Evolutionary conservation across 2,329 filamentous ascomycete genomes (phyloP).

Genomic region (Davidsoniella eucalypti): DNA sequence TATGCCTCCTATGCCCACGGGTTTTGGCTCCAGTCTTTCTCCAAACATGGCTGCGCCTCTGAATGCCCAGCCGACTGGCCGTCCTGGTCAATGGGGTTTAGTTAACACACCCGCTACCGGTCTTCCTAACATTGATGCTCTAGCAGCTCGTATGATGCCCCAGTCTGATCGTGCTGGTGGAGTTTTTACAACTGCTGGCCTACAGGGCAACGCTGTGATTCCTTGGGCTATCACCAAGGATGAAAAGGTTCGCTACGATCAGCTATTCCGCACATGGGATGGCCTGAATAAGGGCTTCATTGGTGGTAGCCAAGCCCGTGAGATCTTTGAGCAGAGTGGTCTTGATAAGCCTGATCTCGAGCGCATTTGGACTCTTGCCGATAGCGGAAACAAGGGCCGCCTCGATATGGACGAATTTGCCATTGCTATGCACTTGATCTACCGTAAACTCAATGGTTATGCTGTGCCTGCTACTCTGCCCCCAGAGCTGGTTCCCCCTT

Average conservation of each 20-base stretch:
- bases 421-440: slow-evolving; percentile 97
- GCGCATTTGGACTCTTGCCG: slow-evolving; percentile 83
- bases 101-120: slow-evolving; percentile 85
- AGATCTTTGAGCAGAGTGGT: slow-evolving; percentile 93
- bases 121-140: slow-evolving; percentile 79
- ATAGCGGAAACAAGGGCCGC: slow-evolving; percentile 84
- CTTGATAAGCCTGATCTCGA: slow-evolving; percentile 82
- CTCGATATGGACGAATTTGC: slow-evolving; percentile 95
- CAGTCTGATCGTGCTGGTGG: slow-evolving; percentile 79
- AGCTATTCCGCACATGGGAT: slow-evolving; percentile 92
- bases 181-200: slow-evolving; percentile 65
- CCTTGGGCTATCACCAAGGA: slow-evolving; percentile 98
- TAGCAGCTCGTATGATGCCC: slow-evolving; percentile 94
- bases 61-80: slow-evolving; percentile 85
- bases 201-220: slow-evolving; percentile 87
- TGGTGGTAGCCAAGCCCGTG: slow-evolving; percentile 79
- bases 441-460: slow-evolving; percentile 91
- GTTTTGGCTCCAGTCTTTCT: slow-evolving; percentile 36
- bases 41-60: slow-evolving; percentile 53
- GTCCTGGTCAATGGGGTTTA: slow-evolving; percentile 93
- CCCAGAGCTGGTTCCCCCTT: slow-evolving; percentile 83
- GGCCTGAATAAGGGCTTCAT: slow-evolving; percentile 87
- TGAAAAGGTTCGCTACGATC: slow-evolving; percentile 92
- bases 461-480: slow-evolving; percentile 76
- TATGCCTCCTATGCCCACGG: slow-evolving; percentile 67